Evolutionary conservation across 2,329 filamentous ascomycete species (phyloP).

Genomic region (Lasiodiplodia sp.): DNA sequence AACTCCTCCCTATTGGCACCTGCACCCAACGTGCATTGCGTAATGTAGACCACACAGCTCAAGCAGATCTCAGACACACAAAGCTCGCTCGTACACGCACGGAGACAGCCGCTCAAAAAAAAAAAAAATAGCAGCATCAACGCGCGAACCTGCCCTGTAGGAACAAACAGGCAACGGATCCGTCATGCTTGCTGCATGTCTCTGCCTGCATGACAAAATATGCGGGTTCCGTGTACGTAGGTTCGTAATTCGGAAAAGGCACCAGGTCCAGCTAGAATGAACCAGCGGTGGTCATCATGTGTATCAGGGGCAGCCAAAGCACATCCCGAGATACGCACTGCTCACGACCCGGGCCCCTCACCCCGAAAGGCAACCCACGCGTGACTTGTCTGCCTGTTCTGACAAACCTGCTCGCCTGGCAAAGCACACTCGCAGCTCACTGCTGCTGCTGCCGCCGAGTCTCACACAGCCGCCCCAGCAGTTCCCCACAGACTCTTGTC

Average conservation of each 20-base stretch:
- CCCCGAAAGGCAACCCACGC: constrained; percentile 24
- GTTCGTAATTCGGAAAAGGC: constrained; percentile 14
- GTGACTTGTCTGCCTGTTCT: constrained; percentile 4
- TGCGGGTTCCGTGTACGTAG: neutral
- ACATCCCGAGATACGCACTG: neutral
- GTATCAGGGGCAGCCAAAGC: neutral
- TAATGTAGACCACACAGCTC: constrained; percentile 10
- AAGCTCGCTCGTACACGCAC: neutral
- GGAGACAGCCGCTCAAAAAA: neutral
- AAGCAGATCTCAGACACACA: constrained; percentile 11
- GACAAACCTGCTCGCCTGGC: neutral
- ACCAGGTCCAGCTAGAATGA: neutral
- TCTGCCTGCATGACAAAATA: constrained; percentile 12
- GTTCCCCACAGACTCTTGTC: neutral
- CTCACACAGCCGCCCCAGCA: neutral
- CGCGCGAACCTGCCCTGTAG: neutral
- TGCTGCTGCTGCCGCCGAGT: neutral
- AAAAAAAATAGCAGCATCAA: neutral
- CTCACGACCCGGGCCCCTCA: neutral
- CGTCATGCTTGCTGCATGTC: constrained; percentile 20
- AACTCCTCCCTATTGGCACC: constrained; percentile 7
- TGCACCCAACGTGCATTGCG: constrained; percentile 11
- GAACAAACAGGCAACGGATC: constrained; percentile 6
- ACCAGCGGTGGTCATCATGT: neutral
- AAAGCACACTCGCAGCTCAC: neutral